Conservation (phyloP, 352 stramenopile genomes). For the Phytophthora palmivora region DNA sequence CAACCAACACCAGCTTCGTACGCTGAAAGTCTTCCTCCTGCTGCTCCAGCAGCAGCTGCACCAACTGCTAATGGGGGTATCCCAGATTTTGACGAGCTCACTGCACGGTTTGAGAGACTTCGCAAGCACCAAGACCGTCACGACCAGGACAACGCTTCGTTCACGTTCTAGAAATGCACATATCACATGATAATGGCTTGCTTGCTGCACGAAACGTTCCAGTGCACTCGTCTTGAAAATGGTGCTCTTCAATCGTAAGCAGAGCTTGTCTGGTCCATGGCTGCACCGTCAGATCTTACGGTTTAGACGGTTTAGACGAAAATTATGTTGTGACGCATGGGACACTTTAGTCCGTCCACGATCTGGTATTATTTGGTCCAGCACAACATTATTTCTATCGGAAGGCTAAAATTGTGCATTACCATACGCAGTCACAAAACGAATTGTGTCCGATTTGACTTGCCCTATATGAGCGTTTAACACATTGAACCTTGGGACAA, state of each 20-base stretch:
- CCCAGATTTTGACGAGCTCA: slow-evolving; percentile 94
- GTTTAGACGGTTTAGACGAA: slow-evolving; percentile 1
- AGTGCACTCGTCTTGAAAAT: not conserved
- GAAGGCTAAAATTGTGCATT: too few relatives aligned
- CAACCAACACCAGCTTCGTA: slow-evolving; percentile 19
- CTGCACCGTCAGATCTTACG: not conserved
- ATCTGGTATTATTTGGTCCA: too few relatives aligned
- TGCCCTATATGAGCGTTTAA: too few relatives aligned
- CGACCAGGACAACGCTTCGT: slow-evolving; percentile 59
- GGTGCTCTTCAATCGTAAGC: not conserved
- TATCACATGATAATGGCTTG: slow-evolving; percentile 1
- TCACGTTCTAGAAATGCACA: slow-evolving; percentile 62
- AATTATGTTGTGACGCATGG: not conserved
- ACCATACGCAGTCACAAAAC: too few relatives aligned
- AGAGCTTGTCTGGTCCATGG: too few relatives aligned
- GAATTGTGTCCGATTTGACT: not conserved
- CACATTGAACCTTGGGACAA: not conserved
- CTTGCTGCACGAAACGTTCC: not conserved
- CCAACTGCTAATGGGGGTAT: slow-evolving; percentile 47
- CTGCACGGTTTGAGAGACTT: slow-evolving; percentile 92
- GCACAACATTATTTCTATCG: too few relatives aligned
- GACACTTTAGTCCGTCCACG: too few relatives aligned
- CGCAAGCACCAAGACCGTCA: slow-evolving; percentile 74
- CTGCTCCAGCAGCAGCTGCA: slow-evolving; percentile 11
- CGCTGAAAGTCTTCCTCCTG: slow-evolving; percentile 15